Base-by-base conservation (phyloP, 495 filamentous ascomycete species). In the Friedmanniomyces simplex region DNA sequence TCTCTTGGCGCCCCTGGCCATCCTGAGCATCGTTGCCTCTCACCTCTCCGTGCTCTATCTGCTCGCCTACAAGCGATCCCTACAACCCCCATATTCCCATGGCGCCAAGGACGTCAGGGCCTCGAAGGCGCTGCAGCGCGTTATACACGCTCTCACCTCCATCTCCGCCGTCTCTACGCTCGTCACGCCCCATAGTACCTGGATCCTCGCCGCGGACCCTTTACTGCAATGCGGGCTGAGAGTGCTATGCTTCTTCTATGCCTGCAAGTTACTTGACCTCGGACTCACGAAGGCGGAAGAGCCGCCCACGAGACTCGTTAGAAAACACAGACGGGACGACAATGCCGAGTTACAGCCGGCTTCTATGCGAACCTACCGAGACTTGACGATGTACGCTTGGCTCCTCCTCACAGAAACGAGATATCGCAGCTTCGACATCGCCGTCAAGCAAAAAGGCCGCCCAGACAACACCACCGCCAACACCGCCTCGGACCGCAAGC, bases 351-450 rank as follows among this genome's bases (percentile, higher is more conserved):
- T 7, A 13, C 22, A 52, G 34, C 24, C 53, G 14, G 32, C 13
- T 18, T 2, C 22, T 1, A 48, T 48, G 47, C 12, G 8, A 11
- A 37, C 39, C n/a, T 34, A 1, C 16, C 13, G 39, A 2, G 37
- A 56, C 48, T 16, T 5, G 3, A 28, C 20, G 10, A 11, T 34
- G 13, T 62, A 62, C 39, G 12, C 30, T 20, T 62, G 36, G 54
- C 41, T 22, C 21, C 37, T 62, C 13, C 34, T 62, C 26, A 49
- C 59, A 10, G 47, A 62, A 24, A 62, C 54, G 54, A 30, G 59
- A 20, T 62, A 58, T 28, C 39, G 43, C n/a, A 57, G 54, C 37
- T 58, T 62, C 50, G 54, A 57, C 39, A 62, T 54, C 34, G 54
- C 54, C 36, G 54, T 57, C 43, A 43, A 20, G 8, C 43, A 61